Conservation (phyloP, 176 grass and related monocot genomes). For the Zizania latifolia region DNA sequence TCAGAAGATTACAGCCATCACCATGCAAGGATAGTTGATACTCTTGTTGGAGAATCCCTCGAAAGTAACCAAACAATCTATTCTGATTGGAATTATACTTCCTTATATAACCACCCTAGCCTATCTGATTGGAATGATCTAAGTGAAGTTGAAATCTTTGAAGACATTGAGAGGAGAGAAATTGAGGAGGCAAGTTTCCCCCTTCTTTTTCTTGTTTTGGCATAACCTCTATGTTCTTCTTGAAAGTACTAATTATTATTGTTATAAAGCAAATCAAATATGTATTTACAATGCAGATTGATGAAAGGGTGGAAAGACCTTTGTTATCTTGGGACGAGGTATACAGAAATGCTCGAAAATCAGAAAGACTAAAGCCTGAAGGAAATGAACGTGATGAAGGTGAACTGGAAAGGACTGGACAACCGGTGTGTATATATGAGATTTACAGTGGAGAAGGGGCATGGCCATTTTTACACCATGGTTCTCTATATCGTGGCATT, state of each 20-base stretch:
- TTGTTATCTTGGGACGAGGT: conserved; percentile 91
- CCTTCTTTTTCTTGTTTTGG: conserved; percentile 6
- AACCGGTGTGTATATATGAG: conserved; percentile 83
- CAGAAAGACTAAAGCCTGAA: conserved; percentile 76
- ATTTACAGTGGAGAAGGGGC: conserved; percentile 79
- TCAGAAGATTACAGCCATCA: conserved; percentile 18
- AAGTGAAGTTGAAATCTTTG: conserved; percentile 64
- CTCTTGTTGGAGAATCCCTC: conserved; percentile 49
- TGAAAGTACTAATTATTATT: conserved; percentile 5
- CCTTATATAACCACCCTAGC: conserved; percentile 49
- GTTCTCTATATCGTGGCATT: conserved; percentile 91
- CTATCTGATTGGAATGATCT: conserved; percentile 75
- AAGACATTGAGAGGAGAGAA: conserved; percentile 79
- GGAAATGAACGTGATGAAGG: conserved; percentile 90
- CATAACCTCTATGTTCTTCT: conserved; percentile 11
- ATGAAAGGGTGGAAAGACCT: conserved; percentile 84
- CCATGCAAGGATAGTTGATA: conserved; percentile 34
- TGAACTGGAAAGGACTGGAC: conserved; percentile 83
- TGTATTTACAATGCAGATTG: conserved; percentile 51
- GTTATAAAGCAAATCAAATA: not conserved
- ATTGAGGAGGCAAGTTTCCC: conserved; percentile 59
- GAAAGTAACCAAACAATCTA: conserved; percentile 35
- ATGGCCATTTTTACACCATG: conserved; percentile 80
- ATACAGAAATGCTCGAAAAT: conserved; percentile 71
- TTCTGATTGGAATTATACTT: conserved; percentile 50